Conservation (phyloP, 2,329 filamentous ascomycete genomes). For the Lecanicillium sp. region DNA sequence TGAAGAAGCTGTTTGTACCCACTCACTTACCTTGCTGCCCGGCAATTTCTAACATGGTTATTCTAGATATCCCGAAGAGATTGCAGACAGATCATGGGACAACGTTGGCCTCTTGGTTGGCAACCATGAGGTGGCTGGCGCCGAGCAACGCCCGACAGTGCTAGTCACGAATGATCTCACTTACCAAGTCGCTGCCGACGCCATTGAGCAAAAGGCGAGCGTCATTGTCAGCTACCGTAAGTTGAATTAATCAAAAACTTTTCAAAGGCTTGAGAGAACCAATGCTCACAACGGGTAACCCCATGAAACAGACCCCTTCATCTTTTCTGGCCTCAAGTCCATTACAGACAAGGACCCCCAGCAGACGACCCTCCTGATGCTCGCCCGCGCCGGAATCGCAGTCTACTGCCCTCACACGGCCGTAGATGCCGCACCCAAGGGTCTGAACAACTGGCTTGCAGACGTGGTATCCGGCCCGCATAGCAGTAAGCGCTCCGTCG, state of each 20-base stretch:
- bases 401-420: constrained; percentile 96
- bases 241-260: constrained; percentile 5
- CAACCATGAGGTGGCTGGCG: constrained; percentile 28
- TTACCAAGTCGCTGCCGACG: constrained; percentile 80
- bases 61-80: constrained; percentile 72
- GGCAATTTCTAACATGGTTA: neutral
- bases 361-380: constrained; percentile 73
- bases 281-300: no score
- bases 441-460: constrained; percentile 90
- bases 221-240: constrained; percentile 84
- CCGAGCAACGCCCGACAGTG: constrained; percentile 28
- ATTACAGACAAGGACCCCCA: constrained; percentile 79
- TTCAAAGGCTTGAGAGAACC: neutral
- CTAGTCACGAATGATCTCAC: constrained; percentile 82
- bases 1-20: constrained; percentile 66
- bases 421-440: constrained; percentile 76
- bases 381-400: constrained; percentile 81
- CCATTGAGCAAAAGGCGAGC: constrained; percentile 66
- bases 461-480: constrained; percentile 63
- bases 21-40: neutral
- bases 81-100: constrained; percentile 88
- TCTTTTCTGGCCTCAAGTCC: constrained; percentile 87
- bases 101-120: constrained; percentile 79
- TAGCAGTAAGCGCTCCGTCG: constrained; percentile 31
- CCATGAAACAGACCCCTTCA: constrained; percentile 98